Conservation (phyloP, 2,329 filamentous ascomycete species). For the Fusarium concolor region DNA sequence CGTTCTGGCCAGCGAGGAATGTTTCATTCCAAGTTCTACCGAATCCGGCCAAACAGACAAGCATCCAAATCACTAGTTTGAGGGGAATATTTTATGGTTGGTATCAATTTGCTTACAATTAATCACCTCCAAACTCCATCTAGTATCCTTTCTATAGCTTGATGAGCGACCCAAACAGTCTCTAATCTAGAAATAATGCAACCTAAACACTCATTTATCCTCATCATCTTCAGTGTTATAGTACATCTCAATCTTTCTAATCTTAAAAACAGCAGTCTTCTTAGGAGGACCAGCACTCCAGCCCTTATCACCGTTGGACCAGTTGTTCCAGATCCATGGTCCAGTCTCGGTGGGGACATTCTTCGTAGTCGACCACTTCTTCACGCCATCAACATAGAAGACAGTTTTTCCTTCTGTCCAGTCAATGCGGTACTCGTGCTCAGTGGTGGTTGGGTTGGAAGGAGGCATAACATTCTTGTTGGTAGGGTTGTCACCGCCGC, state of each 20-base stretch:
- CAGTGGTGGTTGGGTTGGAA: slow-evolving; percentile 38
- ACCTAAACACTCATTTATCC: accelerated
- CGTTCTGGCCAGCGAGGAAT: no score
- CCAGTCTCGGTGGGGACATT: slow-evolving; percentile 45
- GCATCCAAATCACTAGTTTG: no score
- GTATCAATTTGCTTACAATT: no score
- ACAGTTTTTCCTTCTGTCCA: slow-evolving; percentile 44
- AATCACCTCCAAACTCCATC: background rate
- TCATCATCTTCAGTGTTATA: slow-evolving; percentile 45
- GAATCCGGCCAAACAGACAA: no score
- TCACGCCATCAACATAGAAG: slow-evolving; percentile 46
- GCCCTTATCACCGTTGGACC: slow-evolving; percentile 48
- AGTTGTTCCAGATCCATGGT: slow-evolving; percentile 50
- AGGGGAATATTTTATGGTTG: no score
- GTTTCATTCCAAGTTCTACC: no score
- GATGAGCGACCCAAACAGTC: background rate
- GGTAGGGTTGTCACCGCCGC: slow-evolving; percentile 35
- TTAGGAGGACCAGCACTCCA: slow-evolving; percentile 48
- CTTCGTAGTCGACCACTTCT: slow-evolving; percentile 43
- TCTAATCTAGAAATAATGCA: accelerated
- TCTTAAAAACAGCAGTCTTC: slow-evolving; percentile 46
- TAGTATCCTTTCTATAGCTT: background rate
- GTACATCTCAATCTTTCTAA: slow-evolving; percentile 48
- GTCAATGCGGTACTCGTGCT: slow-evolving; percentile 50
- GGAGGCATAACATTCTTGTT: slow-evolving; percentile 34